Conservation (phyloP, 1,139 yeast genomes). For the Ogataea hybrid region DNA sequence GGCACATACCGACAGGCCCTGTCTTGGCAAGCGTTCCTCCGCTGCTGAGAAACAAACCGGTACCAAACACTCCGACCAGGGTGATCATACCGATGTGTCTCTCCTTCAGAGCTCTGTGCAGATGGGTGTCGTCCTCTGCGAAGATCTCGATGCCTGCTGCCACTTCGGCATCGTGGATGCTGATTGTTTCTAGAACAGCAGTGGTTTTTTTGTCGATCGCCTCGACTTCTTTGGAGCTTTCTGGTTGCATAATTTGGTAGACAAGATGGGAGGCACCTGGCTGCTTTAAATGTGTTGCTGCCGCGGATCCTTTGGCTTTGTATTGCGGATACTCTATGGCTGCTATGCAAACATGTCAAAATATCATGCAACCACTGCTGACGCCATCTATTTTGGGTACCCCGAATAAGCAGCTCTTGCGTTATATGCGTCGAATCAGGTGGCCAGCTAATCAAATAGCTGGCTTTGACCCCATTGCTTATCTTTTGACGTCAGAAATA, state of each 20-base stretch:
- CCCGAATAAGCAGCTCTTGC: not conserved
- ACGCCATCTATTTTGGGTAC: no score
- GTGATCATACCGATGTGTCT: conserved; percentile 47
- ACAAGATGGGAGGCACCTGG: not conserved
- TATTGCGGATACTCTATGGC: no score
- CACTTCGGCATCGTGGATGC: not conserved
- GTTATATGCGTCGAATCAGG: not conserved
- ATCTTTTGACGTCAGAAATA: not conserved
- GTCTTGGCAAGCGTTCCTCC: conserved; percentile 42
- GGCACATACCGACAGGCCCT: conserved; percentile 43
- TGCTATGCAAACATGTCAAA: not conserved
- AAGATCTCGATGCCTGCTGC: conserved; percentile 1
- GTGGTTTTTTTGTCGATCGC: not conserved
- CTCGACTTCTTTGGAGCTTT: not conserved
- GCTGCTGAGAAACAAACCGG: conserved; percentile 45
- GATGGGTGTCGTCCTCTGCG: conserved; percentile 21
- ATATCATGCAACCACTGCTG: not conserved
- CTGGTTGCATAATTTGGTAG: not conserved
- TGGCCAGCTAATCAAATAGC: not conserved
- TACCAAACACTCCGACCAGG: conserved; percentile 48
- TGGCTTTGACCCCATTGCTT: not conserved
- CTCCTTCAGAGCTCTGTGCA: conserved; percentile 37
- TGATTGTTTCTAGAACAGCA: conserved; percentile 1
- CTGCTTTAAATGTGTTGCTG: not conserved
- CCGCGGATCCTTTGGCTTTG: not conserved